A percentile compares a stretch with the other conserved stretches of the same genome.
phyloP scores from a whole-genome alignment of 2,329 filamentous ascomycete species.

The Curvularia sp. region DNA sequence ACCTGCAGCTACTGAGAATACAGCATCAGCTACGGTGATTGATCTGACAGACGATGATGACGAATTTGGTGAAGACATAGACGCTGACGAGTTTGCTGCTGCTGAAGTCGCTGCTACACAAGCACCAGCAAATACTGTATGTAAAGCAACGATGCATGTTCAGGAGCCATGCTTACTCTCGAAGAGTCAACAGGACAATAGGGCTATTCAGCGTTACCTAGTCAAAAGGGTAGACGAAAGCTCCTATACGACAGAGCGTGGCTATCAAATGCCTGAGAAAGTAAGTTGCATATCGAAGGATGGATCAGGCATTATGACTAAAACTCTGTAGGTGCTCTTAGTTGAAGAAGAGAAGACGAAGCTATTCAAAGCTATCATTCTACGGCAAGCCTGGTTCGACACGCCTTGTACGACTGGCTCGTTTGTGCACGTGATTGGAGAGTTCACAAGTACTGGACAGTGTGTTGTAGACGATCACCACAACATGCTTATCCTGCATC shows the following conservation, averaged over 20 bases:
- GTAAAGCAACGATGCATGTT: conserved; percentile 51
- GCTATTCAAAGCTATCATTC: conserved; percentile 70
- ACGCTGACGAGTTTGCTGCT: conserved; percentile 73
- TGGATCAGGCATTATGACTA: conserved; percentile 17
- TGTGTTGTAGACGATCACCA: conserved; percentile 83
- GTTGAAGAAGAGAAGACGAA: conserved; percentile 80
- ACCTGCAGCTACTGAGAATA: conserved; percentile 8
- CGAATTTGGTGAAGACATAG: conserved; percentile 74
- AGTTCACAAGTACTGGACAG: conserved; percentile 72
- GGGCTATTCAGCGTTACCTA: conserved; percentile 85
- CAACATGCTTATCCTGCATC: conserved; percentile 89
- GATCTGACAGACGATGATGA: conserved; percentile 49
- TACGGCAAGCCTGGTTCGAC: conserved; percentile 87
- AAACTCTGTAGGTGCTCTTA: conserved; percentile 71
- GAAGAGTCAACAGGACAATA: conserved; percentile 71
- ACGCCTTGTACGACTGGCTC: conserved; percentile 76
- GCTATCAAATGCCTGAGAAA: conserved; percentile 72
- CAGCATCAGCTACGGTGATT: conserved; percentile 30
- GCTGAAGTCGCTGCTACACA: conserved; percentile 77
- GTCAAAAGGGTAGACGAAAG: conserved; percentile 76
- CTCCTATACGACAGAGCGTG: conserved; percentile 70
- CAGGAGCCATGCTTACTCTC: conserved; percentile 65
- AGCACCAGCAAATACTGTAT: conserved; percentile 62
- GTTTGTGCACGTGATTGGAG: conserved; percentile 85
- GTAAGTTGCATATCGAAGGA: conserved; percentile 54